Evolutionary conservation across 2,329 filamentous ascomycete genomes (phyloP).

Genomic region (Aspergillus tanneri): DNA sequence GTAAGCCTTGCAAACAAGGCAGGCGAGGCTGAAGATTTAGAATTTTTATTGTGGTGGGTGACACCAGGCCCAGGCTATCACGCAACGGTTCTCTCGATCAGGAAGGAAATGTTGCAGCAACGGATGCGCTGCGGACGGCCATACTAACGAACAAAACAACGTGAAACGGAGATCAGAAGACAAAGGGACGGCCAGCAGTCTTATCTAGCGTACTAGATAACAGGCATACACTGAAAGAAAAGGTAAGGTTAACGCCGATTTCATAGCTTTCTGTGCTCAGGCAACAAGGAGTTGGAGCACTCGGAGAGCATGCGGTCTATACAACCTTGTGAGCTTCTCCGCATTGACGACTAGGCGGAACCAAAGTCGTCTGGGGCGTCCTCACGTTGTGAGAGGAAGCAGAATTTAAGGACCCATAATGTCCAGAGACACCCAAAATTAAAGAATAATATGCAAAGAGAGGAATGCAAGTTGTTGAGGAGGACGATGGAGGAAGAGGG

Average conservation of each 20-base stretch:
- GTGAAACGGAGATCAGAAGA: conserved; percentile 10
- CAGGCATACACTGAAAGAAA: conserved; percentile 14
- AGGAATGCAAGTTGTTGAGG: conserved; percentile 13
- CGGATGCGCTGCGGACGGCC: conserved; percentile 34
- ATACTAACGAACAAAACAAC: conserved; percentile 37
- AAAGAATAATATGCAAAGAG: background rate
- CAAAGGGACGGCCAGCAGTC: conserved; percentile 8
- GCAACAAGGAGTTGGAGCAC: conserved; percentile 28
- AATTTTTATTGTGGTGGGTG: background rate
- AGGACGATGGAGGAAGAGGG: conserved; percentile 17
- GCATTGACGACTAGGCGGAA: conserved; percentile 32
- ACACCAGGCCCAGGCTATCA: conserved; percentile 2
- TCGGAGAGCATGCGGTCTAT: conserved; percentile 30
- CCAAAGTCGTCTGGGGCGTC: conserved; percentile 30
- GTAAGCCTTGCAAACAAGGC: conserved; percentile 23
- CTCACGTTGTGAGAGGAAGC: conserved; percentile 27
- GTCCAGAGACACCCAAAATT: conserved; percentile 4
- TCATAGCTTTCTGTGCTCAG: conserved; percentile 29
- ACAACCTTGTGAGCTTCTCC: conserved; percentile 41
- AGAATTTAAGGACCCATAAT: conserved; percentile 27
- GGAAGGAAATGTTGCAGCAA: conserved; percentile 34
- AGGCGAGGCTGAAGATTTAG: background rate
- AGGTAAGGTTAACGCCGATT: conserved; percentile 19
- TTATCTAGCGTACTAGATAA: conserved; percentile 13
- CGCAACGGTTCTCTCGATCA: conserved; percentile 28